Percentiles rank a stretch among this genome's conserved stretches.
Evolutionary conservation across 306 rosid genomes (phyloP).

Genomic region (Morella rubra): DNA sequence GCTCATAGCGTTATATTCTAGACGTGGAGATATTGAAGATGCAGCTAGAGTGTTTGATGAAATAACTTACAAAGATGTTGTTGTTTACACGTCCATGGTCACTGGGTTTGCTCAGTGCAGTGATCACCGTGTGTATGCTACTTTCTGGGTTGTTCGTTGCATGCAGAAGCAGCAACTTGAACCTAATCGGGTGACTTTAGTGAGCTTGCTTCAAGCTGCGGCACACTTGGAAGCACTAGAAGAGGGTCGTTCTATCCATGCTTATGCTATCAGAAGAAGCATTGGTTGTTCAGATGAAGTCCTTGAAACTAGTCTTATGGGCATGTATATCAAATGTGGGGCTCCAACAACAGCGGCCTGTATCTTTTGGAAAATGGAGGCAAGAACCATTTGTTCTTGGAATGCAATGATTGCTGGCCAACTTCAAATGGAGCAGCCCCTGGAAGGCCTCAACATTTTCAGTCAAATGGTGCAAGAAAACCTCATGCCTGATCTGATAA

Average conservation of each 20-base stretch:
- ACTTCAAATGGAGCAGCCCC: slow-evolving; percentile 37
- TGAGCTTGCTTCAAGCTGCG: slow-evolving; percentile 45
- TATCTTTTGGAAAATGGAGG: slow-evolving; percentile 40
- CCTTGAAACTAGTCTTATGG: slow-evolving; percentile 49
- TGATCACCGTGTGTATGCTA: slow-evolving; percentile 19
- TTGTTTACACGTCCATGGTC: slow-evolving; percentile 45
- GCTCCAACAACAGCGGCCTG: slow-evolving; percentile 31
- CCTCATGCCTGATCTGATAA: slow-evolving; percentile 47
- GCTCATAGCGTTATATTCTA: slow-evolving; percentile 30
- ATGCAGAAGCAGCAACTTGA: slow-evolving; percentile 39
- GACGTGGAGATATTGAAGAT: slow-evolving; percentile 28
- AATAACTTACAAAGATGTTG: slow-evolving; percentile 46
- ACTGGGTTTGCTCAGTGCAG: slow-evolving; percentile 45
- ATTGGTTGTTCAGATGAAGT: slow-evolving; percentile 47
- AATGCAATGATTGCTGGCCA: slow-evolving; percentile 38
- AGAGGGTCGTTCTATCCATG: slow-evolving; percentile 46
- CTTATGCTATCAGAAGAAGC: slow-evolving; percentile 45
- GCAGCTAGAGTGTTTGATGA: slow-evolving; percentile 50
- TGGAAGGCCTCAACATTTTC: slow-evolving; percentile 37
- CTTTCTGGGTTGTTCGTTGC: slow-evolving; percentile 30
- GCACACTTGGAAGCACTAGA: slow-evolving; percentile 23
- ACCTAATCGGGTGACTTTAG: slow-evolving; percentile 51
- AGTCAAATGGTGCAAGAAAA: slow-evolving; percentile 33
- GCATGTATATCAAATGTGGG: slow-evolving; percentile 53
- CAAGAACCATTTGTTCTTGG: slow-evolving; percentile 40